These are phyloP conservation scores for Cordyceps tenuipes DNA, from an alignment of 2,329 filamentous ascomycete genomes.

Conservation along the genomic window DNA sequence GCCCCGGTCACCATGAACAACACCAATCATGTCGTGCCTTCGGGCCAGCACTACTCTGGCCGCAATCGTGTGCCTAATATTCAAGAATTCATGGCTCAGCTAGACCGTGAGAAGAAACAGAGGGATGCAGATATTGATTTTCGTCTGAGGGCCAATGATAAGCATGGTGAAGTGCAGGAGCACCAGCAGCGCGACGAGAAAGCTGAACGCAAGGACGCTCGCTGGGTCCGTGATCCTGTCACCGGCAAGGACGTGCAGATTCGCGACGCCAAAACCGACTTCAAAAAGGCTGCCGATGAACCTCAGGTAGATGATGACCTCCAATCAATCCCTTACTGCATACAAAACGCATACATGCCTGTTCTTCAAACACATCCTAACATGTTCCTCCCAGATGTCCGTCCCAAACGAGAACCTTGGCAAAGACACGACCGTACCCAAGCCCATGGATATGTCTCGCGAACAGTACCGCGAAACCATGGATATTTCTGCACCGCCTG, in stretches of 20 bases:
- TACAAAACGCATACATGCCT: too few species aligned
- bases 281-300: conserved; percentile 62
- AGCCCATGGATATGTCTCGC: conserved; percentile 60
- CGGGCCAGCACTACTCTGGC: conserved; percentile 69
- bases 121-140: conserved; percentile 66
- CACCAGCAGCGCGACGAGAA: conserved; percentile 32
- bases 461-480: conserved; percentile 78
- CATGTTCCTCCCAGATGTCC: conserved; percentile 46
- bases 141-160: conserved; percentile 32
- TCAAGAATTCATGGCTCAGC: conserved; percentile 67
- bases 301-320: conserved; percentile 46
- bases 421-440: conserved; percentile 64
- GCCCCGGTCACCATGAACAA: conserved; percentile 25
- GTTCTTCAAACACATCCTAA: neutral
- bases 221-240: conserved; percentile 75
- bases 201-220: conserved; percentile 43
- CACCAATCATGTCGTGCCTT: conserved; percentile 33
- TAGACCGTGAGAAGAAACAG: conserved; percentile 71
- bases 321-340: neutral
- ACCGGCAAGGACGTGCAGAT: conserved; percentile 83
- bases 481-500: conserved; percentile 84
- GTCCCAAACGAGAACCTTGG: conserved; percentile 85
- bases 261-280: conserved; percentile 64
- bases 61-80: conserved; percentile 81
- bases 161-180: conserved; percentile 30